Conservation (phyloP, 1,284 basidiomycete species). For the Boletellus deceptivus region DNA sequence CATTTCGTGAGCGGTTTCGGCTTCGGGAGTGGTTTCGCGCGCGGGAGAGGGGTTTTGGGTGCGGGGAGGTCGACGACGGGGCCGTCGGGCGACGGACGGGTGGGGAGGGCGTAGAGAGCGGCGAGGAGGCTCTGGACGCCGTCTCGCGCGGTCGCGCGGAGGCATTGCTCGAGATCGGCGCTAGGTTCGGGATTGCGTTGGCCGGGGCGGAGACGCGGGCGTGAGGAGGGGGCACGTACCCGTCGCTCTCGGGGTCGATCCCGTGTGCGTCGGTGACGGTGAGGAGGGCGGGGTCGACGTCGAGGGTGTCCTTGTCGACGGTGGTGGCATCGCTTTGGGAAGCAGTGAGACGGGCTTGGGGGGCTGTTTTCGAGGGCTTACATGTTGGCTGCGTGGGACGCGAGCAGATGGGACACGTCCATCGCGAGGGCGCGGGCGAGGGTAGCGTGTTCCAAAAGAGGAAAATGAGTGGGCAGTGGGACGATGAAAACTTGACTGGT, state of each 20-base stretch:
- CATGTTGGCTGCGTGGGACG: conserved; percentile 67
- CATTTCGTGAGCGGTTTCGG: conserved; percentile 94
- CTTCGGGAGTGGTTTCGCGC: conserved; percentile 91
- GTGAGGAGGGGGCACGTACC: conserved; percentile 42
- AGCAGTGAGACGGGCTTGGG: too few species aligned
- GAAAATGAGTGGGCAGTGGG: neutral
- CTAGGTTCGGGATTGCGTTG: neutral
- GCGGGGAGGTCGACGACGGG: conserved; percentile 82
- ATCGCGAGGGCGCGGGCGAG: conserved; percentile 36
- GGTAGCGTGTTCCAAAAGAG: conserved; percentile 6
- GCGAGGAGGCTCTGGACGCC: conserved; percentile 84
- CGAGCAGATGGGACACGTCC: conserved; percentile 79
- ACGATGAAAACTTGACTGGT: too few species aligned
- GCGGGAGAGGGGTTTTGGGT: conserved; percentile 75
- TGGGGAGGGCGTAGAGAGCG: conserved; percentile 82
- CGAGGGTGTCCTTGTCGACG: conserved; percentile 78
- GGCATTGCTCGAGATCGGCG: conserved; percentile 75
- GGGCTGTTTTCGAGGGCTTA: conserved; percentile 30
- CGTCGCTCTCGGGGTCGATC: conserved; percentile 77
- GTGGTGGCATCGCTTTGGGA: conserved; percentile 31
- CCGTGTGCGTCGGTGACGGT: conserved; percentile 87
- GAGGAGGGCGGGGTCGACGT: conserved; percentile 82
- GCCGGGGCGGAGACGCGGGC: neutral
- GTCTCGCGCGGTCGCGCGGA: conserved; percentile 80
- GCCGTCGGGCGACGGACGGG: conserved; percentile 74